A percentile compares a stretch with the other conserved stretches of the same genome.
Conservation (phyloP, 495 filamentous ascomycete species). For the Cladorrhinum samala region DNA sequence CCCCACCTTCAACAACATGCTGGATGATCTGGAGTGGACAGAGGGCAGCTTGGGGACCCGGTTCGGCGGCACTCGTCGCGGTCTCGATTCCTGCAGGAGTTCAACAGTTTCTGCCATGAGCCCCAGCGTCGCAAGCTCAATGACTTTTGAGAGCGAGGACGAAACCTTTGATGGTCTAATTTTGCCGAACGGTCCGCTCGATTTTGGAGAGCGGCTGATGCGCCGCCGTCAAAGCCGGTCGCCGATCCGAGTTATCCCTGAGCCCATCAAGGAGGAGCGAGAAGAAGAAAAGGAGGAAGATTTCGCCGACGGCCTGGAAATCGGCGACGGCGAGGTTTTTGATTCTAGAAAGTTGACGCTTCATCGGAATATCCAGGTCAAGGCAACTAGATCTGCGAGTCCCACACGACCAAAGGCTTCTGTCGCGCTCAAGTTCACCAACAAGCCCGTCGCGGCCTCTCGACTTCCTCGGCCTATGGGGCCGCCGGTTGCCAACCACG, state of each 20-base stretch:
- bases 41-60: constrained; percentile 87
- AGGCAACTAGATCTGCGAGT: constrained; percentile 58
- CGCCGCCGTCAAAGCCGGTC: constrained; percentile 54
- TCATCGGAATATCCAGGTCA: constrained; percentile 92
- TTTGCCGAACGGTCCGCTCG: constrained; percentile 73
- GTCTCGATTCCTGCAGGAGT: constrained; percentile 68
- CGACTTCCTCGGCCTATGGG: constrained; percentile 58
- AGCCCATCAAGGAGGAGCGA: constrained; percentile 25
- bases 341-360: constrained; percentile 70
- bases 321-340: constrained; percentile 77
- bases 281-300: constrained; percentile 63
- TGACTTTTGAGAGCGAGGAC: constrained; percentile 91
- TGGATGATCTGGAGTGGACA: constrained; percentile 87
- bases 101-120: constrained; percentile 85
- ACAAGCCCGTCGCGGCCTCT: constrained; percentile 48
- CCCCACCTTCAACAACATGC: constrained; percentile 41
- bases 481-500: constrained; percentile 51
- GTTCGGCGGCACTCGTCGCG: constrained; percentile 75
- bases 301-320: constrained; percentile 80
- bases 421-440: constrained; percentile 85
- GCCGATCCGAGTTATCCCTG: constrained; percentile 33
- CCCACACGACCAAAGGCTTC: constrained; percentile 63
- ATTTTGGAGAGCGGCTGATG: constrained; percentile 70
- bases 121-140: constrained; percentile 81
- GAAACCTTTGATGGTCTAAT: constrained; percentile 81